Percentiles rank a stretch among this genome's conserved stretches.
Conservation (phyloP, 257 asterid genomes). For the Solanum tarijense region DNA sequence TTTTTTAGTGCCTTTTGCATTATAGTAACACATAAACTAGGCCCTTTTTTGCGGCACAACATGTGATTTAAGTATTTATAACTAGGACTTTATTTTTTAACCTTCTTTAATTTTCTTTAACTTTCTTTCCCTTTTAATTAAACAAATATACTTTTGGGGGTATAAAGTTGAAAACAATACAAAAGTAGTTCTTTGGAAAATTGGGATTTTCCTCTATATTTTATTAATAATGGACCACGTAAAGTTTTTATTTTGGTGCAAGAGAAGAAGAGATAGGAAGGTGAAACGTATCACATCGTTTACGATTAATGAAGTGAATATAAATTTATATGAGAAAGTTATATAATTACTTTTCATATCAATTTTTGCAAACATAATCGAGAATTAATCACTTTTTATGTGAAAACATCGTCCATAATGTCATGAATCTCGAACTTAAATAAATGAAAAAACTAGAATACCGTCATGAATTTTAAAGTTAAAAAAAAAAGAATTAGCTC, state of each 20-base stretch:
- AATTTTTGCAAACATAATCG: no score
- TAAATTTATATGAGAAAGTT: no score
- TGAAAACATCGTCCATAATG: background rate
- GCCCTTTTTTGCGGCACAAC: background rate
- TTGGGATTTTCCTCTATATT: background rate
- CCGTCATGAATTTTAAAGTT: no score
- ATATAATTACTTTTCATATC: background rate
- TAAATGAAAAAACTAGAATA: no score
- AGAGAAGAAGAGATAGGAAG: background rate
- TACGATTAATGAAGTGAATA: background rate
- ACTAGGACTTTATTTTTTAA: background rate
- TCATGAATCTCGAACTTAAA: no score
- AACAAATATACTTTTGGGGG: background rate
- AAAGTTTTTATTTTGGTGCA: background rate
- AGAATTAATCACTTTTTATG: no score
- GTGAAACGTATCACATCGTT: background rate
- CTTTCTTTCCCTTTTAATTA: background rate
- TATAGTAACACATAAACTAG: background rate
- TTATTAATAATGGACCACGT: background rate
- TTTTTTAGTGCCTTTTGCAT: background rate
- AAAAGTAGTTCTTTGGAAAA: background rate
- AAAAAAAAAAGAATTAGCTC: background rate
- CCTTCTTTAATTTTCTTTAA: background rate
- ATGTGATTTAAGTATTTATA: background rate
- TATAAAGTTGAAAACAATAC: background rate